These are phyloP conservation scores for Arachis stenosperma DNA, from an alignment of 306 rosid genomes.

Conservation along the genomic window DNA sequence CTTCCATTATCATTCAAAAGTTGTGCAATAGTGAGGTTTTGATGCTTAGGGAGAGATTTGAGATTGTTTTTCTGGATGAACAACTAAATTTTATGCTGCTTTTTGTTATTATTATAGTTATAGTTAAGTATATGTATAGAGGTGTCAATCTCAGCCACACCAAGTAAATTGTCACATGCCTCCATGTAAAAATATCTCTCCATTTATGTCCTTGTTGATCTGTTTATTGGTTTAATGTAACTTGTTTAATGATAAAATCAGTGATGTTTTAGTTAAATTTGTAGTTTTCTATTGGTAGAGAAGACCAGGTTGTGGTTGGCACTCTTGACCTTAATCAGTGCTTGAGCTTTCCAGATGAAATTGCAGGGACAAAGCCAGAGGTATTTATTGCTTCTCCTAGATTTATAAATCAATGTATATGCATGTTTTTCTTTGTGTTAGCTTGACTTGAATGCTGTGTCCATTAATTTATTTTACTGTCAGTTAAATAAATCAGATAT, in stretches of 20 bases:
- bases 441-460: neutral
- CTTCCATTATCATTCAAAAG: constrained; percentile 44
- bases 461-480: constrained; percentile 34
- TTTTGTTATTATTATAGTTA: no score
- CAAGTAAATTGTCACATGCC: neutral
- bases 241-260: constrained; percentile 24
- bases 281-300: constrained; percentile 71
- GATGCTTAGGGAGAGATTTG: no score
- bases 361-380: no score
- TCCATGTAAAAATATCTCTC: neutral
- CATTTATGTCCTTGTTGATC: neutral
- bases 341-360: no score
- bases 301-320: constrained; percentile 77
- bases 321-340: constrained; percentile 88
- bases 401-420: no score
- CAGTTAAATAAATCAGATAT: constrained; percentile 72
- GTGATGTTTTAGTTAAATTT: constrained; percentile 36
- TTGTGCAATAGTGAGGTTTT: no score
- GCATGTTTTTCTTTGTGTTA: no score
- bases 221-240: constrained; percentile 22
- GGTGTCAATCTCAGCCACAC: neutral
- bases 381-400: no score
- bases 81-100: no score
- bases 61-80: no score
- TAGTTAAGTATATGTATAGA: no score